Percentiles rank a stretch among this genome's conserved stretches.
These are phyloP conservation scores for Calonectria pseudoreteaudii DNA, from an alignment of 2,329 filamentous ascomycete species.

Conservation along the genomic window DNA sequence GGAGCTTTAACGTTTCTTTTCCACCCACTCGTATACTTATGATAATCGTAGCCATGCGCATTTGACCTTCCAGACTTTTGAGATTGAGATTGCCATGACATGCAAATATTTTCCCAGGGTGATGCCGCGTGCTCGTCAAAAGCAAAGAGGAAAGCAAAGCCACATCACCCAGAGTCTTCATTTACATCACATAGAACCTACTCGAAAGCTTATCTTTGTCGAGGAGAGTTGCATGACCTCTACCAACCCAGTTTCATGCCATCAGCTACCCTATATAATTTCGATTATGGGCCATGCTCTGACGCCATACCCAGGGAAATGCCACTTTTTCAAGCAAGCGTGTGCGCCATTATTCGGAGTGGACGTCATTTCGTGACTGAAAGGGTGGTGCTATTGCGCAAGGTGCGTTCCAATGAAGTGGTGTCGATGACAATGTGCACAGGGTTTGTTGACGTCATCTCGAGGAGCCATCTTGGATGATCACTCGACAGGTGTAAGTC, in stretches of 20 bases:
- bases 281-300: slow-evolving; percentile 3
- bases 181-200: slow-evolving; percentile 17
- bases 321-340: slow-evolving; percentile 14
- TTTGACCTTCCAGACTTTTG: no score
- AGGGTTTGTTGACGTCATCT: slow-evolving; percentile 40
- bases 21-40: background rate
- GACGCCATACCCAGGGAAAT: slow-evolving; percentile 5
- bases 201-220: background rate
- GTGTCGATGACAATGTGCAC: slow-evolving; percentile 20
- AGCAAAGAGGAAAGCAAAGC: background rate
- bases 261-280: slow-evolving; percentile 26
- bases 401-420: slow-evolving; percentile 24
- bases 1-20: background rate
- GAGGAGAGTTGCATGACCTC: slow-evolving; percentile 4
- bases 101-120: background rate
- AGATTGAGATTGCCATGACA: background rate
- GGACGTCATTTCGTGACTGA: slow-evolving; percentile 39
- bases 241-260: slow-evolving; percentile 13
- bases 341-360: slow-evolving; percentile 34
- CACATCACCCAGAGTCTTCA: background rate
- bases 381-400: slow-evolving; percentile 29
- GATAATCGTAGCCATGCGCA: no score
- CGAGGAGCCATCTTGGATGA: slow-evolving; percentile 24
- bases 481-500: background rate
- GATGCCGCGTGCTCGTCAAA: background rate